phyloP scores from a whole-genome alignment of 495 filamentous ascomycete genomes.

The Pseudomonodictys pantanalensis region DNA sequence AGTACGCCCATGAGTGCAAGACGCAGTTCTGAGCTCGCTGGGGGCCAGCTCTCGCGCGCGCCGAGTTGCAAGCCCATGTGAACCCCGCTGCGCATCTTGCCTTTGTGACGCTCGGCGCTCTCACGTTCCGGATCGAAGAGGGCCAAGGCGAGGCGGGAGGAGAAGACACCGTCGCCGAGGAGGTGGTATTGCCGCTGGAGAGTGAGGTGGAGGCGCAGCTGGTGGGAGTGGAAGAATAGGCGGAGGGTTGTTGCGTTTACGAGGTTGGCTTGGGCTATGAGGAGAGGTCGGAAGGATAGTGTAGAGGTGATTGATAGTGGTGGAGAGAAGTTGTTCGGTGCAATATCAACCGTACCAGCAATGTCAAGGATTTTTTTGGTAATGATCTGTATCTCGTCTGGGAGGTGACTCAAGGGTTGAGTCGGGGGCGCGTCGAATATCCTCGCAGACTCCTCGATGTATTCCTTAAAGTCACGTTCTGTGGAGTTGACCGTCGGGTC shows the following conservation, averaged over 20 bases:
- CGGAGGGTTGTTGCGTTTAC: conserved; percentile 75
- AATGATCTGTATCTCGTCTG: conserved; percentile 30
- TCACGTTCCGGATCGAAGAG: conserved; percentile 85
- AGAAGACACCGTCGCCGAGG: conserved; percentile 79
- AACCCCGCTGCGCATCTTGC: conserved; percentile 64
- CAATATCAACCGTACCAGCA: conserved; percentile 3
- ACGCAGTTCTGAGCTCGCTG: conserved; percentile 85
- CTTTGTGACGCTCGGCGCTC: conserved; percentile 68
- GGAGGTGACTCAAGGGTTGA: neutral
- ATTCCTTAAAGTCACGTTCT: neutral
- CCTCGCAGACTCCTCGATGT: conserved; percentile 12
- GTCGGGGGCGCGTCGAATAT: conserved; percentile 21
- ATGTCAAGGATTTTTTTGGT: conserved; percentile 7
- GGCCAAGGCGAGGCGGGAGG: conserved; percentile 71
- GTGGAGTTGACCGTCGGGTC: neutral
- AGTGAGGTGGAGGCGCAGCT: conserved; percentile 69
- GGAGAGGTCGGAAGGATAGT: conserved; percentile 71
- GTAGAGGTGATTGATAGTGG: conserved; percentile 68
- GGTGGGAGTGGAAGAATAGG: conserved; percentile 72
- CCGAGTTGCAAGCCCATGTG: conserved; percentile 78
- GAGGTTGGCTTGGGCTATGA: conserved; percentile 69
- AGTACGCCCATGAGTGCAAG: conserved; percentile 85
- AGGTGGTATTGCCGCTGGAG: conserved; percentile 79
- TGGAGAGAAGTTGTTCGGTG: conserved; percentile 54
- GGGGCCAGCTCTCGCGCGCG: conserved; percentile 79